Evolutionary conservation across 208 protist species (phyloP).

Genomic region (Borovskyia barvae): DNA sequence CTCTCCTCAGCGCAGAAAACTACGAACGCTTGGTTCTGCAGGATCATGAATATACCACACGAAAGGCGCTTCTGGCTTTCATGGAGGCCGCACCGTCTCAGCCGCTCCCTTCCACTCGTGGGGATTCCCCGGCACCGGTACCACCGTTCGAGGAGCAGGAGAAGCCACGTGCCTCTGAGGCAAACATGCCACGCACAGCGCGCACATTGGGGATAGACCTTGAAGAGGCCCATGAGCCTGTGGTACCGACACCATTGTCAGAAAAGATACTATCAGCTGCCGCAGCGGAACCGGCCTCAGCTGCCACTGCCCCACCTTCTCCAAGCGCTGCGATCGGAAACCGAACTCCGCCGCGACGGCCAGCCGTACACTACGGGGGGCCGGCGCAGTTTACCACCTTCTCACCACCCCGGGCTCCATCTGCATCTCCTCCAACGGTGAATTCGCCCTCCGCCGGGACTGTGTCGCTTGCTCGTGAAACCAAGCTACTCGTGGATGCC

Average conservation of each 20-base stretch:
- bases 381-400: constrained; percentile 8
- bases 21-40: constrained; percentile 57
- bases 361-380: constrained; percentile 24
- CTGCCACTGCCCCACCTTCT: neutral
- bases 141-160: neutral
- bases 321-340: neutral
- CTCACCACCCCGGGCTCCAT: constrained; percentile 9
- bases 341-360: constrained; percentile 16
- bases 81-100: neutral
- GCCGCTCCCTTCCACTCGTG: neutral
- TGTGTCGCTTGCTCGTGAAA: constrained; percentile 1
- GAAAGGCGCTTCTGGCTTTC: constrained; percentile 11
- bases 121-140: neutral
- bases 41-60: constrained; percentile 59
- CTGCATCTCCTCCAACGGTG: constrained; percentile 4
- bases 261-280: neutral
- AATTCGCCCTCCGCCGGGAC: neutral
- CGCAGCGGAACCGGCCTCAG: neutral
- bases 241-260: neutral
- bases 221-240: constrained; percentile 15
- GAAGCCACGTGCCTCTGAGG: constrained; percentile 3
- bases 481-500: constrained; percentile 29
- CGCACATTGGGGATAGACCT: constrained; percentile 24
- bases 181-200: constrained; percentile 7
- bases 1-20: constrained; percentile 75